Conservation (phyloP, 169 alveolate species). For the Plasmodium sp. region DNA sequence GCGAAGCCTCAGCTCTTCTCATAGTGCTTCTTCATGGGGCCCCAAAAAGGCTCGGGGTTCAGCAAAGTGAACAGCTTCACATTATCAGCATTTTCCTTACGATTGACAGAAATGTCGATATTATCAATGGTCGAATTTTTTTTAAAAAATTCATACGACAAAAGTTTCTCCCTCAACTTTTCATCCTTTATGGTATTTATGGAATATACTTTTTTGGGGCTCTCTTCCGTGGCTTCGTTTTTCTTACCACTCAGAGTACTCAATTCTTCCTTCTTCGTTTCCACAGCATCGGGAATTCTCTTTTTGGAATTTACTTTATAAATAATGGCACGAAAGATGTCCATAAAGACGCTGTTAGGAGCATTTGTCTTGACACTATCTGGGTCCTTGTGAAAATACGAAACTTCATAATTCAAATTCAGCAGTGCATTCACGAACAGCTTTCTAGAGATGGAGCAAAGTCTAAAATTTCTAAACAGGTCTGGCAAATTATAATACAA, state of each 20-base stretch:
- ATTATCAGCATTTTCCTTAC: neutral
- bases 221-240: neutral
- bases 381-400: slow-evolving; percentile 93
- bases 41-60: slow-evolving; percentile 76
- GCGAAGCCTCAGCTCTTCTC: slow-evolving; percentile 6
- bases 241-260: neutral
- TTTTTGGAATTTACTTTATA: slow-evolving; percentile 66
- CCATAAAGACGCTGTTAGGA: slow-evolving; percentile 91
- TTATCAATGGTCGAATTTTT: slow-evolving; percentile 58
- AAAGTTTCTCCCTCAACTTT: slow-evolving; percentile 36
- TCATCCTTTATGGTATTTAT: slow-evolving; percentile 67
- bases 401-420: slow-evolving; percentile 89
- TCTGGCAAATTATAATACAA: slow-evolving; percentile 66
- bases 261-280: neutral
- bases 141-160: slow-evolving; percentile 68
- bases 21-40: slow-evolving; percentile 70
- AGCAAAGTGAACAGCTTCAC: slow-evolving; percentile 45
- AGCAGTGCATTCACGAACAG: slow-evolving; percentile 69
- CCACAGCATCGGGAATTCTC: neutral
- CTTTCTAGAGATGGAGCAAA: slow-evolving; percentile 54
- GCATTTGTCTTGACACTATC: slow-evolving; percentile 92
- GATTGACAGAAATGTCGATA: slow-evolving; percentile 15
- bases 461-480: slow-evolving; percentile 60
- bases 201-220: slow-evolving; percentile 39
- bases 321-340: slow-evolving; percentile 82